Conservation (phyloP, 768 basidiomycete species). For the Jaapia argillacea region DNA sequence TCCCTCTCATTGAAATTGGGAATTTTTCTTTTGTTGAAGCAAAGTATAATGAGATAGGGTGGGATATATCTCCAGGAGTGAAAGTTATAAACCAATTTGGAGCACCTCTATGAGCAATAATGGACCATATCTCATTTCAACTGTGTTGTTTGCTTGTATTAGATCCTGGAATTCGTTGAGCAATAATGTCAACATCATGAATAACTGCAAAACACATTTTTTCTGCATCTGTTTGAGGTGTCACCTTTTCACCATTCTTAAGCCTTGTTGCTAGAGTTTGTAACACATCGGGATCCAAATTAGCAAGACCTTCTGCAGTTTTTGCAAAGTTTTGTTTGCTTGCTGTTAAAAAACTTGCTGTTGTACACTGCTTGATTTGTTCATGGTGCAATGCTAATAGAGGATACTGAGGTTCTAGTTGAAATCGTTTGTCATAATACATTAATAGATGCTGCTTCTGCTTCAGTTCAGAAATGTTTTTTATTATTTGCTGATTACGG, state of each 20-base stretch:
- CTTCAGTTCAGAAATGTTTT: not conserved
- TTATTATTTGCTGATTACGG: not conserved
- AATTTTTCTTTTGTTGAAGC: too few relatives aligned
- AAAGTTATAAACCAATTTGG: too few relatives aligned
- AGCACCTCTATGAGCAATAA: not conserved
- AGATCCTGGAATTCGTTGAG: constrained; percentile 4
- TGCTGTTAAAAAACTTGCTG: constrained; percentile 8
- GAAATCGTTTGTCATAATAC: constrained; percentile 13
- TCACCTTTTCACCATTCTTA: not conserved
- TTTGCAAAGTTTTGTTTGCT: constrained; percentile 3
- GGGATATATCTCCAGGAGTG: too few relatives aligned
- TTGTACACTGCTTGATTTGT: constrained; percentile 9
- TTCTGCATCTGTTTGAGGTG: constrained; percentile 3
- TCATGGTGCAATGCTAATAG: constrained; percentile 12
- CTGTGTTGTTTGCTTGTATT: constrained; percentile 1
- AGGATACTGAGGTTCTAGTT: constrained; percentile 9
- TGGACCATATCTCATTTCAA: not conserved
- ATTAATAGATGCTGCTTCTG: constrained; percentile 3
- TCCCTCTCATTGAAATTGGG: too few relatives aligned
- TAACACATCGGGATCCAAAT: constrained; percentile 3
- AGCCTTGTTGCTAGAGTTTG: not conserved
- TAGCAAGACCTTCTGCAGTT: constrained; percentile 3
- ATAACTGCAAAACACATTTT: constrained; percentile 1
- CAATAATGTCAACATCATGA: constrained; percentile 3
- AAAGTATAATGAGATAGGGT: too few relatives aligned